These are phyloP conservation scores for Amylostereum chailletii DNA, from an alignment of 1,284 basidiomycete genomes.

Conservation along the genomic window DNA sequence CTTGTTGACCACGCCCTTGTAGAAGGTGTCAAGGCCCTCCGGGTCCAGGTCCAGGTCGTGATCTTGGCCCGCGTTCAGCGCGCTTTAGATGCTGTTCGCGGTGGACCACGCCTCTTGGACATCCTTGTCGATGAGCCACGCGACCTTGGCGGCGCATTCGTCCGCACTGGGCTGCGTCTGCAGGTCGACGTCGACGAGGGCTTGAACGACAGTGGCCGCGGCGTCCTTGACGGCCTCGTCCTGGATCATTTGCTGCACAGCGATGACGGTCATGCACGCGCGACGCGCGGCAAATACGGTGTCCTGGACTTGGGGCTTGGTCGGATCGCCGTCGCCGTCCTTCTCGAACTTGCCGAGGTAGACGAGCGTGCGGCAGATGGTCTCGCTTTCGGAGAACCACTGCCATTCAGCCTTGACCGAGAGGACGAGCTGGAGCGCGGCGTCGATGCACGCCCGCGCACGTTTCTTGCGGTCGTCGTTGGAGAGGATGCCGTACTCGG, in stretches of 20 bases:
- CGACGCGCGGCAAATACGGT: constrained; percentile 2
- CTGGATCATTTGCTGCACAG: constrained; percentile 6
- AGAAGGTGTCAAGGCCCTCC: neutral
- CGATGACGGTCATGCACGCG: constrained; percentile 10
- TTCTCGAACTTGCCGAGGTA: constrained; percentile 5
- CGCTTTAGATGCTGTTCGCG: neutral
- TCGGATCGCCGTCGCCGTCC: neutral
- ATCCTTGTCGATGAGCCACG: constrained; percentile 5
- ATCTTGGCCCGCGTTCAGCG: neutral
- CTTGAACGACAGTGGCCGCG: constrained; percentile 2
- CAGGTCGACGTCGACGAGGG: constrained; percentile 2
- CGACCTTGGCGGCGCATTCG: constrained; percentile 4
- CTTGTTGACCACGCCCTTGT: neutral
- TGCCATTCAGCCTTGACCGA: constrained; percentile 5
- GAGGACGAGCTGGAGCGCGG: constrained; percentile 6
- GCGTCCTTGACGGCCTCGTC: neutral
- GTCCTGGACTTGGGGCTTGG: neutral
- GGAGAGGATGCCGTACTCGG: constrained; percentile 2
- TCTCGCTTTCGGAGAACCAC: constrained; percentile 7
- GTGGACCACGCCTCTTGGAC: constrained; percentile 7
- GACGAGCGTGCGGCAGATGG: constrained; percentile 3
- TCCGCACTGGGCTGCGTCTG: neutral
- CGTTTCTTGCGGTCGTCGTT: constrained; percentile 5
- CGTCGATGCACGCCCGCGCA: constrained; percentile 8
- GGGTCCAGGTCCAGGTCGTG: neutral